Conservation (phyloP, 2,329 filamentous ascomycete species). For the Acephala macrosclerotiorum region DNA sequence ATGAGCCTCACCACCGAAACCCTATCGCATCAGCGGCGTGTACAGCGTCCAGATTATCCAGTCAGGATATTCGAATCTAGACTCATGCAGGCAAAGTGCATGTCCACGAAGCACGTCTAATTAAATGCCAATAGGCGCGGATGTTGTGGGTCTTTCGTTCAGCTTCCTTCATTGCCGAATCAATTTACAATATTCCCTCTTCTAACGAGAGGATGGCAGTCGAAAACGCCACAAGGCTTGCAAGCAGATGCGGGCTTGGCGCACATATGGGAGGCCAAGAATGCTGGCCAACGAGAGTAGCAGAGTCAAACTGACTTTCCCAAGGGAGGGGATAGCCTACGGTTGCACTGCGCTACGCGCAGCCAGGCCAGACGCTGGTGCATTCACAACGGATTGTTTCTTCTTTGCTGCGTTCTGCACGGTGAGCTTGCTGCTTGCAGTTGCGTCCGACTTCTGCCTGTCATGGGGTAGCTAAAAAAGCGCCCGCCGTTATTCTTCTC, state of each 20-base stretch:
- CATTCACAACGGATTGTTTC: constrained; percentile 8
- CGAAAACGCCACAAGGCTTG: not conserved
- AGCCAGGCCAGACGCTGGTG: too few relatives aligned
- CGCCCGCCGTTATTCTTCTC: not conserved
- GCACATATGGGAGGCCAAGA: not conserved
- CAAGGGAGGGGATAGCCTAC: not conserved
- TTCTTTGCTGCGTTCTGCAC: not conserved
- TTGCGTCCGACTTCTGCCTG: not conserved
- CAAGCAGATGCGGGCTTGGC: not conserved
- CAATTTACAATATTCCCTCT: not conserved
- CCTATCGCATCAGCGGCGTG: not conserved
- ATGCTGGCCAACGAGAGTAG: not conserved
- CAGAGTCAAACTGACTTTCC: not conserved
- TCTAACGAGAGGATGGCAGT: not conserved
- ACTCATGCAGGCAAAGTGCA: not conserved
- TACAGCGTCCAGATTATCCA: not conserved
- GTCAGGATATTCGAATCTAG: not conserved
- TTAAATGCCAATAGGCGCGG: not conserved
- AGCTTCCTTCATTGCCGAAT: not conserved
- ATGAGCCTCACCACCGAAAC: constrained; percentile 8
- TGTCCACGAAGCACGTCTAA: not conserved
- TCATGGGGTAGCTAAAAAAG: not conserved
- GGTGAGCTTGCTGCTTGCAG: not conserved
- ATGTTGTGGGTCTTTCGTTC: not conserved
- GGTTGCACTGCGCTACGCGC: not conserved